Evolutionary conservation across 2,329 filamentous ascomycete species (phyloP).

Genomic region (Fusarium oxysporum): DNA sequence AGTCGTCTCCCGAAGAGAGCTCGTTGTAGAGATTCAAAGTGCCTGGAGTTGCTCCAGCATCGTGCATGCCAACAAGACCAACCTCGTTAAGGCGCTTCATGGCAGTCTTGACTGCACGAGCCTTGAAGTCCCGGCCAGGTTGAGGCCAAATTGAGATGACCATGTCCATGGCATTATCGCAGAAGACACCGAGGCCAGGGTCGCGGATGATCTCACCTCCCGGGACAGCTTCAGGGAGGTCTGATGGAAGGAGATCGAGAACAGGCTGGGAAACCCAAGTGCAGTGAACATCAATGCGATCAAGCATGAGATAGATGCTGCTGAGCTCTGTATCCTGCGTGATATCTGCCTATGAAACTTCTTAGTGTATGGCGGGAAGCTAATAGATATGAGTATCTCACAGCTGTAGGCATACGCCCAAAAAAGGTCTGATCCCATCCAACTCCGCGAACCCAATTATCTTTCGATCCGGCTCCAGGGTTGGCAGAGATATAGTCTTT

Average conservation of each 20-base stretch:
- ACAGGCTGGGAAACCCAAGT: constrained; percentile 75
- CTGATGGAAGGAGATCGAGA: constrained; percentile 67
- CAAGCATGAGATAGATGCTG: constrained; percentile 74
- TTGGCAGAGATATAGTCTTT: constrained; percentile 62
- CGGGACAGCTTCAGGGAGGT: constrained; percentile 64
- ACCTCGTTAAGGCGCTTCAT: constrained; percentile 72
- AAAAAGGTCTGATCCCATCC: constrained; percentile 78
- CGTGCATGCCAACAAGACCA: constrained; percentile 76
- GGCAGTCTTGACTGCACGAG: constrained; percentile 66
- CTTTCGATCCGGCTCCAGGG: constrained; percentile 62
- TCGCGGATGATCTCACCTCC: constrained; percentile 72
- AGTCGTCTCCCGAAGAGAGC: constrained; percentile 61
- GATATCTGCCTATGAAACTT: constrained; percentile 61
- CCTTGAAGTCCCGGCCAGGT: constrained; percentile 64
- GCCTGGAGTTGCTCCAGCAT: constrained; percentile 70
- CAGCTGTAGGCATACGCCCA: constrained; percentile 73
- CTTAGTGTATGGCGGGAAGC: neutral
- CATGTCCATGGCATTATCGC: constrained; percentile 78
- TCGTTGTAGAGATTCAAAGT: constrained; percentile 66
- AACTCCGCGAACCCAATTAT: constrained; percentile 73
- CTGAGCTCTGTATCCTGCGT: constrained; percentile 63
- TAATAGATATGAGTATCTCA: constrained; percentile 50
- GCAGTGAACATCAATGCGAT: constrained; percentile 77
- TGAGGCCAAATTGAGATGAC: constrained; percentile 68
- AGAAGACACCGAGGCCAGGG: constrained; percentile 76